Percentiles rank a stretch among this genome's conserved stretches.
phyloP scores from a whole-genome alignment of 2,329 filamentous ascomycete genomes.

The Apiospora koreana region DNA sequence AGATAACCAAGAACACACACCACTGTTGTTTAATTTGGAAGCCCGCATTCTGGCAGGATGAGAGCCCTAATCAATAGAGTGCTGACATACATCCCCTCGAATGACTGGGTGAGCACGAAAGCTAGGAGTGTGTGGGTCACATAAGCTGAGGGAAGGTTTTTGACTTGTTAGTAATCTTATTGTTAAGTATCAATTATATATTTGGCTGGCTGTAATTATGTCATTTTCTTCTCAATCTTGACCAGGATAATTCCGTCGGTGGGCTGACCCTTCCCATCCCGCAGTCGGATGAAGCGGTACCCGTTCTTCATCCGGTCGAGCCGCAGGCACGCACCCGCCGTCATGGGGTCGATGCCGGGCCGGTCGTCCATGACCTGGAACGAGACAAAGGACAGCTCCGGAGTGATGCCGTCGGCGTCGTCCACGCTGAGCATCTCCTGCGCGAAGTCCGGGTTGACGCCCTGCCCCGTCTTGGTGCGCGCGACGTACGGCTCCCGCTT shows the following conservation, averaged over 20 bases:
- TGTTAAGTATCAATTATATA: no score
- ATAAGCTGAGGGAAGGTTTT: no score
- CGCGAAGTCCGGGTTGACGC: constrained; percentile 63
- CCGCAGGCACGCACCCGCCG: constrained; percentile 85
- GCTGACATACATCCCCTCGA: no score
- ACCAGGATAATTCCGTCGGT: constrained; percentile 73
- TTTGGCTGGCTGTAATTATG: neutral
- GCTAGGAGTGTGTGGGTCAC: no score
- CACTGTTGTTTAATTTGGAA: no score
- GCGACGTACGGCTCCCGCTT: constrained; percentile 47
- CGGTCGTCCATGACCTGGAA: constrained; percentile 89
- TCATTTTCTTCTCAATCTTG: constrained; percentile 60
- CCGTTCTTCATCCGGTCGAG: constrained; percentile 78
- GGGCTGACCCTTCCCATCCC: constrained; percentile 65
- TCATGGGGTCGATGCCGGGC: constrained; percentile 73
- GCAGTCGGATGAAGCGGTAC: constrained; percentile 74
- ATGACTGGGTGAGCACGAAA: no score
- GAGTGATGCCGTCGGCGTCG: constrained; percentile 56
- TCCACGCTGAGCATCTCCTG: constrained; percentile 60
- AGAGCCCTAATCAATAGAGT: no score
- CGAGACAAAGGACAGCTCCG: constrained; percentile 71
- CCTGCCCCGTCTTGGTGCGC: constrained; percentile 57
- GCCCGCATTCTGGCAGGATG: no score
- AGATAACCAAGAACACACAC: no score
- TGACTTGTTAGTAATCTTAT: no score